phyloP scores from a whole-genome alignment of 768 basidiomycete genomes.

The Podaxis sp. region DNA sequence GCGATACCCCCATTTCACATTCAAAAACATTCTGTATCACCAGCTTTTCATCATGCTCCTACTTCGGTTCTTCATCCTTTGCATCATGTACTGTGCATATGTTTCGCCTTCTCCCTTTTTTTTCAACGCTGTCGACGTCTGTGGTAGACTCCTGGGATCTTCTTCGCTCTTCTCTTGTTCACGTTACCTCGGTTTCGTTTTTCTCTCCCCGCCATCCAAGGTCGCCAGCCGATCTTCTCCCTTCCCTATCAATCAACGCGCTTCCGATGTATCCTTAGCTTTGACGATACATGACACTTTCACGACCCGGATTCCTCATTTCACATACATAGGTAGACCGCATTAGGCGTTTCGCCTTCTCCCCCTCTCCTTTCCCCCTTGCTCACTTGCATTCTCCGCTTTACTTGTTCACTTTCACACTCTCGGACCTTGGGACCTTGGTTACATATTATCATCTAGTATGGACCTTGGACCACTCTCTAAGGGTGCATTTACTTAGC shows the following conservation, averaged over 20 bases:
- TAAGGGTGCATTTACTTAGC: neutral
- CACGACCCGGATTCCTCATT: neutral
- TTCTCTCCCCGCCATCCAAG: neutral
- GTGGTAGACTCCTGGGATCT: neutral
- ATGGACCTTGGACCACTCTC: neutral
- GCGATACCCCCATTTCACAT: conserved; percentile 11
- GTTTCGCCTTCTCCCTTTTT: neutral
- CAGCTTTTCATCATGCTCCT: conserved; percentile 9
- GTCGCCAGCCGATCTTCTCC: conserved; percentile 1
- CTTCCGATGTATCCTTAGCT: neutral
- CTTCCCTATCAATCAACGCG: neutral
- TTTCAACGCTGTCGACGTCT: conserved; percentile 9
- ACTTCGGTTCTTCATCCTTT: neutral
- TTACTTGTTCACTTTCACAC: neutral
- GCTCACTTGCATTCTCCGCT: neutral
- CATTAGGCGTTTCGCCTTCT: conserved; percentile 2
- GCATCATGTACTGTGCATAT: conserved; percentile 15
- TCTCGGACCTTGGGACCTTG: neutral
- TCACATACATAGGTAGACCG: conserved; percentile 1
- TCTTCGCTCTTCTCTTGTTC: conserved; percentile 1
- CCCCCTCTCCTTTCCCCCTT: neutral
- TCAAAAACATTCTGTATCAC: conserved; percentile 7
- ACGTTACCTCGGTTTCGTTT: neutral
- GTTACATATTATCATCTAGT: neutral
- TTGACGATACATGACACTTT: neutral